Evolutionary conservation across 2,329 filamentous ascomycete species (phyloP), one percentile per base, ranked within the genome.

Genomic region (Cladosporium sp.): DNA sequence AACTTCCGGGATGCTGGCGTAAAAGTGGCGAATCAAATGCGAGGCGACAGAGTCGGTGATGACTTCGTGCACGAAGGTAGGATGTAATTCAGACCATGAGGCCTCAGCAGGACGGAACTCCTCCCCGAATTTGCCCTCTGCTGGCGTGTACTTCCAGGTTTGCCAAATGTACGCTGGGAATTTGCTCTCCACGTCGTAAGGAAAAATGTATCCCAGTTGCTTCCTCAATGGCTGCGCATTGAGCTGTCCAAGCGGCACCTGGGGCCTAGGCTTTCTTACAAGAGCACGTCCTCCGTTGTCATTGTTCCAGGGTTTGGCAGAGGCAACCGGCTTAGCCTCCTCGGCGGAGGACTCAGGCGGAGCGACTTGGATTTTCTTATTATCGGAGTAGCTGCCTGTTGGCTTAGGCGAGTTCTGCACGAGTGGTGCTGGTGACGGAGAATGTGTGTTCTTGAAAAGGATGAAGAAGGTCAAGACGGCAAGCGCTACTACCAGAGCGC

Each of bases 161-260:
- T 99, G 93, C 93, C 93, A 99, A 65, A 99, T 95, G 75, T 96
- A 97, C 51, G 90, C 91, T 3, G 93, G 93, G 69, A 97, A 97
- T 69, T 92, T 95, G 60, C 78, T 71, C 64, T 90, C 83, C 56
- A 92, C 78, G 64, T 96, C 88, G 76, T 97, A 99, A 17, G 91
- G 89, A 70, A 93, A 97, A 61, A 95, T 88, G 74, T 95, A 96
- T 47, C 85, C 85, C 51, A 99, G 82, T 72, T 93, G 80, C 57
- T 96, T 74, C 80, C 86, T 77, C 47, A 91, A 78, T 13, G 86
- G 83, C 72, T 88, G 83, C 64, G 78, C 80, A 52, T 83, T 82
- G 65, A 88, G 78, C 68, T 92, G 86, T 48, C 83, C 77, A 58
- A 89, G 72, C 47, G 80, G 73, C 61, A 86, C 80, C 65, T 89